Percentiles rank a stretch among this genome's conserved stretches.
These are phyloP conservation scores for Dipodascopsis uninucleata DNA, from an alignment of 805 yeast genomes.

Conservation along the genomic window DNA sequence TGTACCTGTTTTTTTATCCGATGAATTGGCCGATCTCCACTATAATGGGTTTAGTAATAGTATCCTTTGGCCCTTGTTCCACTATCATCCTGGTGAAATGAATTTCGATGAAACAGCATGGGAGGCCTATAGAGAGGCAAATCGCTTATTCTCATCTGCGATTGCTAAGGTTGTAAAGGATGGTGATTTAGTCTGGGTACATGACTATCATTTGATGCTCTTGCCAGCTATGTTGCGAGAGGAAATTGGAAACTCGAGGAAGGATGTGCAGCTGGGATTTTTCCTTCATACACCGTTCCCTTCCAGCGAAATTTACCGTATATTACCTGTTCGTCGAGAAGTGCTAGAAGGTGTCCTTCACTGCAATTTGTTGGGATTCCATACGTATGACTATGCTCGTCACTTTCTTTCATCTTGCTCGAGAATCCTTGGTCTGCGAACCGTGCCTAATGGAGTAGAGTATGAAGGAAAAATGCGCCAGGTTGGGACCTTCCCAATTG, in stretches of 20 bases:
- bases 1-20: slow-evolving; percentile 81
- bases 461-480: slow-evolving; percentile 70
- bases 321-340: slow-evolving; percentile 91
- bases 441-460: slow-evolving; percentile 87
- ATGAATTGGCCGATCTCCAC: slow-evolving; percentile 89
- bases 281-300: slow-evolving; percentile 98
- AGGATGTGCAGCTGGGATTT: slow-evolving; percentile 78
- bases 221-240: slow-evolving; percentile 82
- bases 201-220: slow-evolving; percentile 95
- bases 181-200: slow-evolving; percentile 93
- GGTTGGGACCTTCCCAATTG: slow-evolving; percentile 98
- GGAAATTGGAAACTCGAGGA: slow-evolving; percentile 46
- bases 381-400: slow-evolving; percentile 97
- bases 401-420: slow-evolving; percentile 90
- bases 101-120: slow-evolving; percentile 96
- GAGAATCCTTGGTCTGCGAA: slow-evolving; percentile 72
- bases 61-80: slow-evolving; percentile 96
- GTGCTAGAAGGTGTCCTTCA: slow-evolving; percentile 86
- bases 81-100: slow-evolving; percentile 99
- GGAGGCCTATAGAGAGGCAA: slow-evolving; percentile 96
- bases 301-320: slow-evolving; percentile 90
- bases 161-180: slow-evolving; percentile 69
- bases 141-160: slow-evolving; percentile 70
- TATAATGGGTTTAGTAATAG: slow-evolving; percentile 95
- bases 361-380: slow-evolving; percentile 95